Conservation (phyloP, 257 asterid genomes). For the Nicotiana tomentosiformis region DNA sequence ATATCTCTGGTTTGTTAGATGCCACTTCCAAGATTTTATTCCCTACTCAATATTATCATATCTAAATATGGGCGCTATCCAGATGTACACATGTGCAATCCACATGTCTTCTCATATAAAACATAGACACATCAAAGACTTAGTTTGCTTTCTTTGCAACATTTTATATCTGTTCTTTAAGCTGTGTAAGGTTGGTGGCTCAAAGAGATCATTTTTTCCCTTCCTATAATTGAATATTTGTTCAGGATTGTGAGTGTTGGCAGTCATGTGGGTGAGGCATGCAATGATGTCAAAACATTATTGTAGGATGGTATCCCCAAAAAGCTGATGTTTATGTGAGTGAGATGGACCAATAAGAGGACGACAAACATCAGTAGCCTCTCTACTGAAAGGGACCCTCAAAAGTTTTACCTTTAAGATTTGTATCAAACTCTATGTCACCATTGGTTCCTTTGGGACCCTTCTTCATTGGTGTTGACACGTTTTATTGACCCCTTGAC, state of each 20-base stretch:
- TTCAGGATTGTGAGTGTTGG: constrained; percentile 10
- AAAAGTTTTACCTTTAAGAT: background rate
- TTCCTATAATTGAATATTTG: background rate
- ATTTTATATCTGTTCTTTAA: constrained; percentile 13
- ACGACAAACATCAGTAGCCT: background rate
- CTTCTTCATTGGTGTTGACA: background rate
- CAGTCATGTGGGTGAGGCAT: constrained; percentile 30
- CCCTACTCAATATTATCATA: background rate
- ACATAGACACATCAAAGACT: constrained; percentile 1
- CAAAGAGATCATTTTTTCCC: background rate
- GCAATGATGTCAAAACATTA: constrained; percentile 20
- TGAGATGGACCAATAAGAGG: background rate
- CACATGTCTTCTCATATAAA: constrained; percentile 16
- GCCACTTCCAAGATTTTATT: constrained; percentile 9
- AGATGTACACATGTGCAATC: constrained; percentile 1
- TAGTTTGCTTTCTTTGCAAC: constrained; percentile 4
- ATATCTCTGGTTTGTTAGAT: constrained; percentile 12
- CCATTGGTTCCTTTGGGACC: constrained; percentile 12
- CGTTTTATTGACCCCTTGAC: background rate
- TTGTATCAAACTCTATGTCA: constrained; percentile 5
- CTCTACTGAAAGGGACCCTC: background rate
- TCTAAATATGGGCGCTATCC: background rate
- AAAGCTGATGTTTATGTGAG: background rate
- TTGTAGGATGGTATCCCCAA: background rate
- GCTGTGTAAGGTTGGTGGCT: constrained; percentile 12